Evolutionary conservation across 1,284 basidiomycete genomes (phyloP).

Genomic region (Trametes hirsuta): DNA sequence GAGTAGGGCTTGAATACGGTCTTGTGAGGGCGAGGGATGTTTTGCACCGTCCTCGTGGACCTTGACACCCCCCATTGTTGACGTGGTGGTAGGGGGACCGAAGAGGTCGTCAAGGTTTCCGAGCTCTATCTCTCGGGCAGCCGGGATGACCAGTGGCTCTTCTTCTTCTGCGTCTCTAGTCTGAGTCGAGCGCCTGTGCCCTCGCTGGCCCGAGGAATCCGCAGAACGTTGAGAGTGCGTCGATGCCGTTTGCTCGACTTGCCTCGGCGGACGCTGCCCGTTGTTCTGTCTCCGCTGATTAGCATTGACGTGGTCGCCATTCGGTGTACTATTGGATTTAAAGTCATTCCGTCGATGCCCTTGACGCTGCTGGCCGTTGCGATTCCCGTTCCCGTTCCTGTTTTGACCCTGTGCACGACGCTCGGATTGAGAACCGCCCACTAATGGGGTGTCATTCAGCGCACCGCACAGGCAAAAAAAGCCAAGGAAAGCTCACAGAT

Average conservation of each 20-base stretch:
- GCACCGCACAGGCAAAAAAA: background rate
- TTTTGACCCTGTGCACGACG: background rate
- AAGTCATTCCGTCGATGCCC: background rate
- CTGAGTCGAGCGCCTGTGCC: background rate
- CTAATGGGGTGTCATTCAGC: background rate
- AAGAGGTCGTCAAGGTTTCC: slow-evolving; percentile 28
- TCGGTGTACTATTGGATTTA: background rate
- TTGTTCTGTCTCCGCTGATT: background rate
- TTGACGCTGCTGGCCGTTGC: background rate
- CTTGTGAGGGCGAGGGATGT: slow-evolving; percentile 12
- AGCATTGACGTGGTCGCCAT: background rate
- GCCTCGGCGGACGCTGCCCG: background rate
- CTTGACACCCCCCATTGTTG: background rate
- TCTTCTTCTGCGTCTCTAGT: background rate
- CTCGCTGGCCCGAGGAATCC: background rate
- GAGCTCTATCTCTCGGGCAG: slow-evolving; percentile 13
- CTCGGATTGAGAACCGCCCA: background rate
- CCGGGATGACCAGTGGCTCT: background rate
- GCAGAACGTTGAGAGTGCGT: background rate
- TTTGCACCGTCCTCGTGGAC: background rate
- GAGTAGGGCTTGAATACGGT: slow-evolving; percentile 31
- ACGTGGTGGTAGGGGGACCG: slow-evolving; percentile 4
- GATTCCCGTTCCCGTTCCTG: background rate
- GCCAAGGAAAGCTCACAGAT: slow-evolving; percentile 34
- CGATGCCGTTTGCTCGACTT: background rate